These are phyloP conservation scores for Cutaneotrichosporon dermatis DNA, from an alignment of 1,284 basidiomycete genomes.

Conservation along the genomic window DNA sequence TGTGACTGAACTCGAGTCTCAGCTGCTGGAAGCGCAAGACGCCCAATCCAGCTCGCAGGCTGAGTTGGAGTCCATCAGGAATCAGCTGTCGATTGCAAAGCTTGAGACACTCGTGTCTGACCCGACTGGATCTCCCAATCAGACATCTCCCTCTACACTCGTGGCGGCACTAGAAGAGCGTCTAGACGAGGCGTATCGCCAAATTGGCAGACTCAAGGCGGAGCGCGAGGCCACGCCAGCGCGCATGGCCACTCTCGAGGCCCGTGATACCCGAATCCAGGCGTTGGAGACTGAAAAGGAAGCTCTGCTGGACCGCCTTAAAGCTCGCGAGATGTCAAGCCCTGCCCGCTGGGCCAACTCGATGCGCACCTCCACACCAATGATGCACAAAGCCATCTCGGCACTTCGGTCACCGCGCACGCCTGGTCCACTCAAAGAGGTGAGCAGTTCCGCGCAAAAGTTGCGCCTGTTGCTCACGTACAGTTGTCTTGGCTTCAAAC, in stretches of 20 bases:
- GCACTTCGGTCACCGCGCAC: constrained; percentile 41
- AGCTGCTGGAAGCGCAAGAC: neutral
- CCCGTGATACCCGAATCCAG: constrained; percentile 37
- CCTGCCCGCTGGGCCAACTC: constrained; percentile 10
- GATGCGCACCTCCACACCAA: constrained; percentile 24
- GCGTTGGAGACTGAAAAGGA: constrained; percentile 42
- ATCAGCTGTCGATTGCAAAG: neutral
- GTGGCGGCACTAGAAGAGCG: constrained; percentile 60
- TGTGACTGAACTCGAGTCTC: neutral
- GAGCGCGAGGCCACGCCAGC: constrained; percentile 52
- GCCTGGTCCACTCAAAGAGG: constrained; percentile 44
- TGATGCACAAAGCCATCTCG: constrained; percentile 36
- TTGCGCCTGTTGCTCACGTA: neutral
- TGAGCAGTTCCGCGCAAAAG: constrained; percentile 16
- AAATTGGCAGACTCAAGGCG: constrained; percentile 68
- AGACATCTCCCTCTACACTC: constrained; percentile 4
- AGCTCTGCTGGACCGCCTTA: constrained; percentile 26
- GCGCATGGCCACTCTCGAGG: constrained; percentile 32
- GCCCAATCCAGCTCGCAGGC: neutral
- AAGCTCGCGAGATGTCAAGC: neutral
- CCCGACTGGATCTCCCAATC: no score
- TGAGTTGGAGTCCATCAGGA: neutral
- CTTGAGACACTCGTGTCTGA: neutral
- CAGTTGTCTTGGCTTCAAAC: constrained; percentile 47
- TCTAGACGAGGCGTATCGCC: constrained; percentile 71